Base-by-base conservation (phyloP, 805 yeast species). In the Priceomyces fermenticarens region DNA sequence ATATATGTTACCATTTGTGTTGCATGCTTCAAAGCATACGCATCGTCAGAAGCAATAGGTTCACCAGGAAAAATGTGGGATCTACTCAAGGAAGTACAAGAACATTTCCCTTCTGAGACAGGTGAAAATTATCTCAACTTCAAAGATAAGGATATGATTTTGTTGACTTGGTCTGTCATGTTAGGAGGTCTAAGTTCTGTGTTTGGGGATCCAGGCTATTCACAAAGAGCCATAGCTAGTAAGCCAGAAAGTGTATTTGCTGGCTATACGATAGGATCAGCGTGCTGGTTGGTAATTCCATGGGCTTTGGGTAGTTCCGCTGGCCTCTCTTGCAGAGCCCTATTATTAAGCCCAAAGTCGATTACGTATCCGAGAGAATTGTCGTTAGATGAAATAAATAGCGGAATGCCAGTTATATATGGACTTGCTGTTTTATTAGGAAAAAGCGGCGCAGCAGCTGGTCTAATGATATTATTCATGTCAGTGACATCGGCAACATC, bases 401-500 rank as follows among this genome's bases (percentile, higher is more conserved):
- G 54, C 32, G 62, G 61, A 4, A 39, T 57, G 29, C 55, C 55
- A 3, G 48, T 50, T 2, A 52, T 54, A 27, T 52, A 51, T 31
- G 55, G 54, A 10, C 49, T 51, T 15, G 39, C 48, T 8, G 46
- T 52, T 17, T 40, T 58, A 16, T 46, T 57, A 48, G 63, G 63
- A n/a, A 57, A 57, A 39, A 36, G 50, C 14, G 63, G 63, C 17
- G 48, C 58, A 12, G 62, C 58, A 3, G 52, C 53, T 47, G 53
- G 54, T 9, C 40, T 67, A 13, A 61, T 62, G 39, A 48, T 58
- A 61, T 44, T 67, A 4, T 70, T 69, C 57, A 49, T 68, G 30
- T 64, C 73, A 1, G 73, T 67, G 3, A 66, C 72, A 4, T 64
- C 73, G 2, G 64, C 75, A 2, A 58, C 66, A 35, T 62, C 71